Evolutionary conservation across 208 protist genomes (phyloP).

Genomic region (Leishmania tropica): DNA sequence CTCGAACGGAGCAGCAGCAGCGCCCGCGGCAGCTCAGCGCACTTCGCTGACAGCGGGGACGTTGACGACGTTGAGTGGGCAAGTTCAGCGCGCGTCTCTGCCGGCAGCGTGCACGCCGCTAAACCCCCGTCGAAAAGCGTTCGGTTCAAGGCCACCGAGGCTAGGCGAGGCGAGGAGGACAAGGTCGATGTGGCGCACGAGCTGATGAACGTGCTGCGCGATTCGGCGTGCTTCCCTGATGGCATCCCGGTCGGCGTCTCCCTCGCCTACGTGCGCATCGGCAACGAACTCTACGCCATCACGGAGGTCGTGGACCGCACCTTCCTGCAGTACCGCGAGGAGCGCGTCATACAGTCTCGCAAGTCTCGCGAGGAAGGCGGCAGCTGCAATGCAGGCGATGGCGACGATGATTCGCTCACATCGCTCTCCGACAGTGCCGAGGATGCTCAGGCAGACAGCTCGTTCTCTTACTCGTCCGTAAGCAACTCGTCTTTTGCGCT

Average conservation of each 20-base stretch:
- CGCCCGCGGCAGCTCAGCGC: background rate
- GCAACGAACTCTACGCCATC: slow-evolving; percentile 68
- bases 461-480: background rate
- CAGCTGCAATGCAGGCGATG: background rate
- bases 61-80: background rate
- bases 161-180: background rate
- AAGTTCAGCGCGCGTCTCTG: background rate
- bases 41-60: background rate
- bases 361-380: background rate
- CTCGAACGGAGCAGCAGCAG: background rate
- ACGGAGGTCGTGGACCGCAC: slow-evolving; percentile 65
- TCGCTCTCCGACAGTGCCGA: slow-evolving; percentile 14
- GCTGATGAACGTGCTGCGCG: slow-evolving; percentile 27
- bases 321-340: slow-evolving; percentile 74
- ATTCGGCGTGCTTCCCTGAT: slow-evolving; percentile 31
- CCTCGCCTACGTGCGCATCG: slow-evolving; percentile 66
- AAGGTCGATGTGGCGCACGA: background rate
- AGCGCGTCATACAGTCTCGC: slow-evolving; percentile 39
- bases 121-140: background rate
- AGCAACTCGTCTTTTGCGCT: slow-evolving; percentile 13
- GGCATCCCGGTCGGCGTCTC: slow-evolving; percentile 51
- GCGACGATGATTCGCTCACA: slow-evolving; percentile 1
- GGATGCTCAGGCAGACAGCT: background rate
- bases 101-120: background rate
- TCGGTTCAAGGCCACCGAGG: background rate